A percentile compares a stretch with the other conserved stretches of the same genome.
Evolutionary conservation across 2,329 filamentous ascomycete genomes (phyloP).

Genomic region (Xylaria sp.): DNA sequence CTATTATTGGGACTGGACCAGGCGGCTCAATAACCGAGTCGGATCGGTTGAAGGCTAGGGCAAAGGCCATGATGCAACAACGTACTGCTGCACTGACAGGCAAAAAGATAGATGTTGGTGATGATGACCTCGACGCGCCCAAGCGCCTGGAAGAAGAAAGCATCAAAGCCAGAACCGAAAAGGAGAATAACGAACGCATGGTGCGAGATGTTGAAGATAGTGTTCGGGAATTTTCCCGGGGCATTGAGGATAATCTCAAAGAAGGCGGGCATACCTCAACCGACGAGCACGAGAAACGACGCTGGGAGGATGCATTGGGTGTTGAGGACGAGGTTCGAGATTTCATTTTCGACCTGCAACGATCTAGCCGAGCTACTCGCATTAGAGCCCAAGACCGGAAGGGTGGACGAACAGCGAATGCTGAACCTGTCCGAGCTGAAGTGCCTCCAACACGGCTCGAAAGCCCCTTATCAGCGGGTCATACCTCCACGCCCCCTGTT

Average conservation of each 20-base stretch:
- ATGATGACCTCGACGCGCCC: slow-evolving; percentile 78
- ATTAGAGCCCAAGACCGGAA: slow-evolving; percentile 65
- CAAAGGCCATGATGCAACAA: slow-evolving; percentile 98
- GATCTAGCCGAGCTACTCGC: slow-evolving; percentile 78
- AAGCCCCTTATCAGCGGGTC: slow-evolving; percentile 59
- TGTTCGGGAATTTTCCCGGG: slow-evolving; percentile 82
- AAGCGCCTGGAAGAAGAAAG: slow-evolving; percentile 90
- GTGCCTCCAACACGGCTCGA: slow-evolving; percentile 56
- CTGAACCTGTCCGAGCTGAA: slow-evolving; percentile 52
- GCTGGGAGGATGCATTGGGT: slow-evolving; percentile 95
- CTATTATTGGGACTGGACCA: slow-evolving; percentile 90
- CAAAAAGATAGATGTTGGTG: slow-evolving; percentile 70
- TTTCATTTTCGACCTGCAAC: slow-evolving; percentile 95
- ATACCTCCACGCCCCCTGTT: slow-evolving; percentile 57
- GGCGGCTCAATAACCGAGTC: slow-evolving; percentile 90
- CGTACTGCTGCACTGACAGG: slow-evolving; percentile 91
- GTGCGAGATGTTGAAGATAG: slow-evolving; percentile 96
- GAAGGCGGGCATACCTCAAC: slow-evolving; percentile 76
- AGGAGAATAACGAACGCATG: slow-evolving; percentile 95
- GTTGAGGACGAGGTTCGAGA: slow-evolving; percentile 97
- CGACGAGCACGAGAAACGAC: slow-evolving; percentile 86
- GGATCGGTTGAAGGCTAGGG: slow-evolving; percentile 90
- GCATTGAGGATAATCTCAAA: slow-evolving; percentile 86
- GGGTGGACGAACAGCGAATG: slow-evolving; percentile 48
- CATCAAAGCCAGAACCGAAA: slow-evolving; percentile 78